Percentiles rank a stretch among this genome's conserved stretches.
Conservation (phyloP, 2,329 filamentous ascomycete species). For the Rhynchosporium graminicola region DNA sequence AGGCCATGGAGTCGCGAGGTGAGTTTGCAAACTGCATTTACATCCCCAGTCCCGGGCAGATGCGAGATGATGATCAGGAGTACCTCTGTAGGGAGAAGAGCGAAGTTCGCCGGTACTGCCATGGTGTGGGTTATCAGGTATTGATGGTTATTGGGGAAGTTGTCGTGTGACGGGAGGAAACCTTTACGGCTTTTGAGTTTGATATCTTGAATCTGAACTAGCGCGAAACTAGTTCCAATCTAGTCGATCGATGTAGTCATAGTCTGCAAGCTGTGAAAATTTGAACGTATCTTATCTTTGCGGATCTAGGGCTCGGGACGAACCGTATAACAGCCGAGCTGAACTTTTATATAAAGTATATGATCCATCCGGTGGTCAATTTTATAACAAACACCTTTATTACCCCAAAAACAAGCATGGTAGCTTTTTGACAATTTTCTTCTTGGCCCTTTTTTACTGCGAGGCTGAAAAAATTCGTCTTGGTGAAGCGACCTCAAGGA, state of each 20-base stretch:
- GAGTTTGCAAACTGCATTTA: conserved; percentile 9
- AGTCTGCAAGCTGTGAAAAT: background rate
- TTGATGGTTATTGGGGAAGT: background rate
- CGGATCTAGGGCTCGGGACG: background rate
- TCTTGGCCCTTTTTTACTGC: no score
- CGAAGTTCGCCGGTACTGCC: conserved; percentile 2
- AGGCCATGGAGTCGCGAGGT: conserved; percentile 4
- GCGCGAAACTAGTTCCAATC: background rate
- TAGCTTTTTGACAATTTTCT: no score
- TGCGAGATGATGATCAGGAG: background rate
- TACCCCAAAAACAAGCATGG: no score
- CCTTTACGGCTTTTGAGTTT: no score
- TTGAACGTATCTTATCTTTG: no score
- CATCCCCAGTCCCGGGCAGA: background rate
- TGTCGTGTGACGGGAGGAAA: background rate
- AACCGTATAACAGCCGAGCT: background rate
- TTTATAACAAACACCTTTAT: no score
- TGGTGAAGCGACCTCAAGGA: no score
- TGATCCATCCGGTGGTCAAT: no score
- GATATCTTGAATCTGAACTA: background rate
- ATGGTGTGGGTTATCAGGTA: background rate
- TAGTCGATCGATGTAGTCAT: background rate
- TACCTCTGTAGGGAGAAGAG: conserved; percentile 10
- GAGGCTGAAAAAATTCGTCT: no score
- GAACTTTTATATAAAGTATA: background rate